Evolutionary conservation across 2,329 filamentous ascomycete genomes (phyloP), one percentile per base, ranked within the genome.

Genomic region (Penicillium sp.): DNA sequence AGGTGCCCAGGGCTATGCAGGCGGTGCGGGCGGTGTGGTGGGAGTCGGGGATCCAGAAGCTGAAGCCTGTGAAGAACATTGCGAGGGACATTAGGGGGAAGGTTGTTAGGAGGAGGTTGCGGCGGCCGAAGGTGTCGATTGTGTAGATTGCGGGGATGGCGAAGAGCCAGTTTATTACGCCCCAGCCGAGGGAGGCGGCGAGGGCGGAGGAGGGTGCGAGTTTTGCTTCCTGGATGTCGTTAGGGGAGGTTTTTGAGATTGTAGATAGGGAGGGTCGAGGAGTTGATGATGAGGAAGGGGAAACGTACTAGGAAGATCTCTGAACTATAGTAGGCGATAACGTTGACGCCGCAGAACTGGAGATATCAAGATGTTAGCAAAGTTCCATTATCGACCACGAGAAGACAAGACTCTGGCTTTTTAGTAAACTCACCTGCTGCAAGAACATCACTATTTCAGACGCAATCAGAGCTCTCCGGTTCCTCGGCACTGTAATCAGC

Each of bases 41-140:
- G 5, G 65, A 65, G 7, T 76, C 66, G 1, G 81, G 80, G 55
- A 84, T 83, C 70, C 75, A 82, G 71, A 84, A 84, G 47, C 77
- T 80, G 62, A 83, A 83, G 1, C 83, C 82, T 0, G 82, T 83
- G 57, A 82, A 82, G 63, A 84, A 77, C 35, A 84, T 73, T 43
- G 78, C 78, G 50, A 81, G 66, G 3, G 77, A 77, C 87, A 90
- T 89, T 17, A 89, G 73, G 0, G 87, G 87, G 68, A 90, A 88
- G 0, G 87, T 90, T 1, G 81, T 80, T 4, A 89, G 77, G 1
- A 90, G 79, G 7, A 90, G 77, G 63, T 86, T 86, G 20, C 88
- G 81, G 3, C 88, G 83, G 6, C 88, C 88, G 59, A 87, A 89
- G 0, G 83, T 88, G 68, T 90, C 88, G 63, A 90, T 90, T 5